Percentiles rank a stretch among this genome's conserved stretches.
Conservation (phyloP, 345 rosid species). For the Dipteronia sinensis region DNA sequence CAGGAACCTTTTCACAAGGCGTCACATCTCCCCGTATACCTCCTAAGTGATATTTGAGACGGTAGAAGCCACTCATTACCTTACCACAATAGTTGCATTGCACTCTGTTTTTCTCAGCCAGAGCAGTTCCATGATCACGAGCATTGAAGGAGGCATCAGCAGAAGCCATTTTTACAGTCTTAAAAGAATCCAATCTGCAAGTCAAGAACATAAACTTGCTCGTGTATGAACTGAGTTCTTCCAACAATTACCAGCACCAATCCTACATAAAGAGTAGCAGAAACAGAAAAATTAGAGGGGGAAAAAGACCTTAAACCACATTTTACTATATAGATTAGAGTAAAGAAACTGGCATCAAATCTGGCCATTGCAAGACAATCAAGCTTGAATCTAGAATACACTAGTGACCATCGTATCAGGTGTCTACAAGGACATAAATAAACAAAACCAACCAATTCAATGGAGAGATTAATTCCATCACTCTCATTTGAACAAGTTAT, state of each 20-base stretch:
- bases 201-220: background rate
- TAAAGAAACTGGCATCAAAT: background rate
- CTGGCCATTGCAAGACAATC: background rate
- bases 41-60: slow-evolving; percentile 56
- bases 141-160: slow-evolving; percentile 23
- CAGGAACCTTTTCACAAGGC: slow-evolving; percentile 48
- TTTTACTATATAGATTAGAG: background rate
- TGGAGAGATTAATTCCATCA: background rate
- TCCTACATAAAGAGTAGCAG: background rate
- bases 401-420: background rate
- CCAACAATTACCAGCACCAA: background rate
- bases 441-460: background rate
- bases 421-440: background rate
- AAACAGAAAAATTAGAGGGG: background rate
- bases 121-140: slow-evolving; percentile 40
- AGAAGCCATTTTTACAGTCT: slow-evolving; percentile 11
- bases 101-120: slow-evolving; percentile 34
- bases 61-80: slow-evolving; percentile 24
- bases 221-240: background rate
- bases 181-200: background rate
- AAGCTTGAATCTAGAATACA: background rate
- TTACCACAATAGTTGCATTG: slow-evolving; percentile 58
- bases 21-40: slow-evolving; percentile 41
- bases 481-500: background rate
- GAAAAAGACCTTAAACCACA: background rate